Evolutionary conservation across 2,329 filamentous ascomycete genomes (phyloP), one percentile per base, ranked within the genome.

Genomic region (Epichloe sp.): DNA sequence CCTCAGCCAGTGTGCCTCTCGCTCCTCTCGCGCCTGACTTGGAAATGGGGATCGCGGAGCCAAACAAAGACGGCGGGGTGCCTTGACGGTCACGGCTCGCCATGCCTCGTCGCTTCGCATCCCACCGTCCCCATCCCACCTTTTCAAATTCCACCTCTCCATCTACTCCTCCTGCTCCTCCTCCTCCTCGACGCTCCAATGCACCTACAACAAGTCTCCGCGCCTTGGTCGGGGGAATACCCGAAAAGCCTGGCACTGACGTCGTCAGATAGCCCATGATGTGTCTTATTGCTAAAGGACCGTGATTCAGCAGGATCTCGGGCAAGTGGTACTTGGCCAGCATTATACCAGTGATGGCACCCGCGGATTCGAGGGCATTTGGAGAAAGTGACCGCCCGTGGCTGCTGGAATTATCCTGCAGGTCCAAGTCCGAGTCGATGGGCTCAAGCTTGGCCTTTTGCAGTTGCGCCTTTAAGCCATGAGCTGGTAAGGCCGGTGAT

Each of bases 61-160:
- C 67, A 58, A 72, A 73, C 26, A 68, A 69, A 35, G 67, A 66
- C 51, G 65, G 61, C 58, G 66, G 66, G 61, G 67, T 65, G 63
- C 65, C 62, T 58, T 60, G 71, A 64, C 65, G 72, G 53, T 71
- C 65, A 56, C 74, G 72, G 55, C 71, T 60, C 43, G 77, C 71
- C 55, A 86, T 79, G 50, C 83, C 86, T 60, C 81, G 81, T 64
- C 80, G 77, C 63, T 82, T 82, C 55, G 90, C 93, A 67, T 94
- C 86, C 91, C 91, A 98, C 58, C 89, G 82, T 53, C 93, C 93
- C 91, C 91, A 97, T 63, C 91, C 91, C 53, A 96, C 88, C 75
- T 97, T 97, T 67, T 94, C 86, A 64, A 95, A 97, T 63, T 84
- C 77, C 60, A 93, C 83, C 59, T 88, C 83, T 57, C 83, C 83